These are phyloP conservation scores for Oryza punctata DNA, from an alignment of 176 grass and related monocot genomes.

Conservation along the genomic window DNA sequence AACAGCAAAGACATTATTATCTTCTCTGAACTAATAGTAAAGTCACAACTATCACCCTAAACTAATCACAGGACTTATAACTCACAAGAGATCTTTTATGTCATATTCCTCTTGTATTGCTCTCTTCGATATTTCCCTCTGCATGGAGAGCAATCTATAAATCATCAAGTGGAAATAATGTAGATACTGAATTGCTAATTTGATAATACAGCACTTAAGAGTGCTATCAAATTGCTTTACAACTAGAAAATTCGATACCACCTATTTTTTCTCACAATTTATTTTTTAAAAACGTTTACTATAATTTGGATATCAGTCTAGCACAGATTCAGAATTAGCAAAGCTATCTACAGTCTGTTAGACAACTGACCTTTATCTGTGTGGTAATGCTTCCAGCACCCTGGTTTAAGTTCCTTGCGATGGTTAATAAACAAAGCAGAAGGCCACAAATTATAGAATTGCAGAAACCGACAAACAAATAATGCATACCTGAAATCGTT, in stretches of 20 bases:
- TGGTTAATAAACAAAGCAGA: slow-evolving; percentile 31
- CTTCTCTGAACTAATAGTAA: slow-evolving; percentile 3
- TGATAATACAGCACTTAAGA: background rate
- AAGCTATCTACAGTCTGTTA: background rate
- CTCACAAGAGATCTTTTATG: slow-evolving; percentile 39
- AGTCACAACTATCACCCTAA: slow-evolving; percentile 10
- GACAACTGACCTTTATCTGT: slow-evolving; percentile 72
- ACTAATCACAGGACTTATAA: background rate
- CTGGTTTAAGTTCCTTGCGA: slow-evolving; percentile 56
- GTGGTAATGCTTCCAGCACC: slow-evolving; percentile 68
- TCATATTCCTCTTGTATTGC: slow-evolving; percentile 28
- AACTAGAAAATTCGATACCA: slow-evolving; percentile 4
- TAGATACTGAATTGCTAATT: background rate
- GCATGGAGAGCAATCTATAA: background rate
- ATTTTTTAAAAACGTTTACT: background rate
- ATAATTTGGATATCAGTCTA: background rate
- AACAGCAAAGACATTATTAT: background rate
- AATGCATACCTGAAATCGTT: slow-evolving; percentile 61
- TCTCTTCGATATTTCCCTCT: slow-evolving; percentile 54
- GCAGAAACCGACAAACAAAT: background rate
- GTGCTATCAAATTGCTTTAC: background rate
- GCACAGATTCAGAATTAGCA: background rate
- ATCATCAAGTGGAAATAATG: slow-evolving; percentile 8
- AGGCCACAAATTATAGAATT: background rate
- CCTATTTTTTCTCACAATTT: background rate